A percentile compares a stretch with the other conserved stretches of the same genome.
Evolutionary conservation across 805 yeast species (phyloP).

Genomic region (Candida nitratophila): DNA sequence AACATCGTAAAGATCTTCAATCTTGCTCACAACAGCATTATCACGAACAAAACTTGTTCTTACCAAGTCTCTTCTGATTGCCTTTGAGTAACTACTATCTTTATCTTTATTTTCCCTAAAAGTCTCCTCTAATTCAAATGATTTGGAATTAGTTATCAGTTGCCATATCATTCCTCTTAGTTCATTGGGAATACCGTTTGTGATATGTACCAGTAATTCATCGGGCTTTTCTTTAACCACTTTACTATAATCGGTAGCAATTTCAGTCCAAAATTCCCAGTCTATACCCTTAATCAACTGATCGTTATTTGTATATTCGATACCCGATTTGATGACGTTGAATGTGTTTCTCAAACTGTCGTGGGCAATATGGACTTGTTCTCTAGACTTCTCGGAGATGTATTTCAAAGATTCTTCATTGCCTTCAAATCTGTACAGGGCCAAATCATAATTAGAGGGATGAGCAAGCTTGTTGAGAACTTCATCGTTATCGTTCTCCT

Average conservation of each 20-base stretch:
- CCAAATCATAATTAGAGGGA: conserved; percentile 46
- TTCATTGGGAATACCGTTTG: conserved; percentile 76
- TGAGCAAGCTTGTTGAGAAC: conserved; percentile 15
- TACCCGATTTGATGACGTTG: conserved; percentile 42
- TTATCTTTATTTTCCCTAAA: conserved; percentile 41
- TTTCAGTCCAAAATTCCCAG: conserved; percentile 85
- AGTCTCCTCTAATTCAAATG: conserved; percentile 51
- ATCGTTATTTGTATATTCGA: conserved; percentile 29
- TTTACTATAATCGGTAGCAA: conserved; percentile 68
- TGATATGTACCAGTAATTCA: conserved; percentile 52
- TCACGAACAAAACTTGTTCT: conserved; percentile 77
- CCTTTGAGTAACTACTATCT: conserved; percentile 59
- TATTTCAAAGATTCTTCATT: conserved; percentile 44
- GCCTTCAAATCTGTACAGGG: conserved; percentile 52
- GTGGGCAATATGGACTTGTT: conserved; percentile 42
- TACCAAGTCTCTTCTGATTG: conserved; percentile 73
- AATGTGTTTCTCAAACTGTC: conserved; percentile 34
- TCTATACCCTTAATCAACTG: conserved; percentile 38
- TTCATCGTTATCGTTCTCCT: conserved; percentile 2
- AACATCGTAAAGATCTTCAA: conserved; percentile 61
- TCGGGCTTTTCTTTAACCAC: conserved; percentile 59
- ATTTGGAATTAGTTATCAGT: conserved; percentile 72
- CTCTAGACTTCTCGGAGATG: conserved; percentile 45
- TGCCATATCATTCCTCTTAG: conserved; percentile 93
- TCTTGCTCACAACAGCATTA: conserved; percentile 45